A percentile compares a stretch with the other conserved stretches of the same genome.
Conservation (phyloP, 2,329 filamentous ascomycete genomes). For the Calycina herbarum region DNA sequence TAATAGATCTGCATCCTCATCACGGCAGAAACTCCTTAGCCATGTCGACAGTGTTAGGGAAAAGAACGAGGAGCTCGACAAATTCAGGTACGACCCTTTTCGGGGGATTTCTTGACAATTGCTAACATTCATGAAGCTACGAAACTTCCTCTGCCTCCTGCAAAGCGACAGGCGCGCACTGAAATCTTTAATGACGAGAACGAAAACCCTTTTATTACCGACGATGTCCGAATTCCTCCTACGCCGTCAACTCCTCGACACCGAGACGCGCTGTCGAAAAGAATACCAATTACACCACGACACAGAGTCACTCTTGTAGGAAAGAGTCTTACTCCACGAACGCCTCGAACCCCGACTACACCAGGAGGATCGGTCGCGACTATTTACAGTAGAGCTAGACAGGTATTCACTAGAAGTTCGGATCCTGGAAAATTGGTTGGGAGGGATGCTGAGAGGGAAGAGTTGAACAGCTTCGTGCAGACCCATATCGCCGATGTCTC, state of each 20-base stretch:
- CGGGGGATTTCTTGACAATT: conserved; percentile 1
- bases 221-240: conserved; percentile 54
- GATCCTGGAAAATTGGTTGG: conserved; percentile 38
- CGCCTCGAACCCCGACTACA: conserved; percentile 72
- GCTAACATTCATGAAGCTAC: conserved; percentile 26
- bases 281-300: conserved; percentile 74
- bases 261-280: conserved; percentile 72
- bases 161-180: conserved; percentile 46
- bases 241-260: conserved; percentile 76
- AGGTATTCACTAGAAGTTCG: conserved; percentile 72
- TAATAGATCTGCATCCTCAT: not conserved
- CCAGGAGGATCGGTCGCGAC: conserved; percentile 66
- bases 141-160: conserved; percentile 36
- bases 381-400: conserved; percentile 82
- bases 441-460: conserved; percentile 52
- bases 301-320: conserved; percentile 79
- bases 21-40: conserved; percentile 21
- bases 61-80: conserved; percentile 45
- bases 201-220: conserved; percentile 56
- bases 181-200: conserved; percentile 65
- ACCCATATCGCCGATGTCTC: conserved; percentile 58
- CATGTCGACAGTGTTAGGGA: conserved; percentile 46
- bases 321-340: conserved; percentile 74
- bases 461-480: conserved; percentile 69
- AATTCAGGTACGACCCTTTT: conserved; percentile 39